phyloP scores from a whole-genome alignment of 192 early-diverging fungal genomes.

The Coemansia sp. region DNA sequence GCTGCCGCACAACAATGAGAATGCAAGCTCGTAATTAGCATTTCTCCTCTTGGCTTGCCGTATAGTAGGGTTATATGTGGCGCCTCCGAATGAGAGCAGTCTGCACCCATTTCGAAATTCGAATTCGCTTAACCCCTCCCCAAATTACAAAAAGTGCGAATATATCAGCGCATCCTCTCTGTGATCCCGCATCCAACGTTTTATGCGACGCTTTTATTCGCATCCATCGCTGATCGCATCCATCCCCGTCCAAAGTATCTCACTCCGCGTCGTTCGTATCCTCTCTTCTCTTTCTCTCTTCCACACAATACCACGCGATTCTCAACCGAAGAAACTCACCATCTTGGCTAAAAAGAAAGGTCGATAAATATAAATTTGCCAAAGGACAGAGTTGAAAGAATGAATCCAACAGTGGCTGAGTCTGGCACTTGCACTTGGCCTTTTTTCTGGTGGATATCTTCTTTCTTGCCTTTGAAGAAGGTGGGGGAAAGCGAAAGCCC shows the following conservation, averaged over 20 bases:
- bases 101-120: background rate
- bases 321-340: constrained; percentile 14
- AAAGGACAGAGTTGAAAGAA: constrained; percentile 33
- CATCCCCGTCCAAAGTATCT: background rate
- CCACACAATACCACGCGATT: background rate
- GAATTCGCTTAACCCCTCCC: background rate
- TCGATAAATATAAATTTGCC: constrained; percentile 21
- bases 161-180: background rate
- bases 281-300: background rate
- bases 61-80: no score
- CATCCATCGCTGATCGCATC: constrained; percentile 12
- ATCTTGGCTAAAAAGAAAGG: constrained; percentile 17
- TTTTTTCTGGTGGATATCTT: no score
- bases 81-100: background rate
- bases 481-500: background rate
- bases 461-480: no score
- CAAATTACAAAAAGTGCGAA: background rate
- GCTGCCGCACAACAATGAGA: no score
- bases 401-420: constrained; percentile 5
- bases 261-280: background rate
- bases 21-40: no score
- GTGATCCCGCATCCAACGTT: constrained; percentile 1
- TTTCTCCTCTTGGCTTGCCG: no score
- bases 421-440: no score
- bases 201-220: background rate